Conservation (phyloP, 257 asterid genomes). For the Nicotiana knightiana region DNA sequence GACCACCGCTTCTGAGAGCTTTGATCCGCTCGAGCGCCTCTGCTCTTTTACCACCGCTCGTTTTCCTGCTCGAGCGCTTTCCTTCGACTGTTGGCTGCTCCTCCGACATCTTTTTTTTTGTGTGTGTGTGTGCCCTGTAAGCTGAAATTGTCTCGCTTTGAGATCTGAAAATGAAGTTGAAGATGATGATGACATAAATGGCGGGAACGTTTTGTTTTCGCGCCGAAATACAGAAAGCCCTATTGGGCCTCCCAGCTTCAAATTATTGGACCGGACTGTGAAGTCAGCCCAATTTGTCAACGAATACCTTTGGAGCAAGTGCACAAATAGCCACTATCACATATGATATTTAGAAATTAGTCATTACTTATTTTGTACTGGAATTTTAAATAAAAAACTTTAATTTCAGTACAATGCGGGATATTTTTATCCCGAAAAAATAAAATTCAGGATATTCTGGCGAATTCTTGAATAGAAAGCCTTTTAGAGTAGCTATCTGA, state of each 20-base stretch:
- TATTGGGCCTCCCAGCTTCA: constrained; percentile 3
- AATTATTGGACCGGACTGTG: background rate
- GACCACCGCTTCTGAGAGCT: constrained; percentile 60
- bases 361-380: too few relatives aligned
- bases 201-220: constrained; percentile 28
- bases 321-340: too few relatives aligned
- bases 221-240: constrained; percentile 20
- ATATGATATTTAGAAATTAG: too few relatives aligned
- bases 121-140: background rate
- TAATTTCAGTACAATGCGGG: too few relatives aligned
- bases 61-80: constrained; percentile 54
- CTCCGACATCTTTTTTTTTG: constrained; percentile 42
- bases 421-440: too few relatives aligned
- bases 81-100: constrained; percentile 53
- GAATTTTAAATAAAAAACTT: too few relatives aligned
- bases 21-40: constrained; percentile 72
- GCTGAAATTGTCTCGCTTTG: background rate
- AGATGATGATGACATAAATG: background rate
- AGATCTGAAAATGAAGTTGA: background rate
- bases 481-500: too few relatives aligned
- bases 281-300: background rate
- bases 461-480: too few relatives aligned
- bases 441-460: too few relatives aligned
- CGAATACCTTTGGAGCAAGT: too few relatives aligned
- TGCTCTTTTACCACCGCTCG: constrained; percentile 28